A percentile compares a stretch with the other conserved stretches of the same genome.
Evolutionary conservation across 345 rosid species (phyloP).

Genomic region (Jatropha curcas): DNA sequence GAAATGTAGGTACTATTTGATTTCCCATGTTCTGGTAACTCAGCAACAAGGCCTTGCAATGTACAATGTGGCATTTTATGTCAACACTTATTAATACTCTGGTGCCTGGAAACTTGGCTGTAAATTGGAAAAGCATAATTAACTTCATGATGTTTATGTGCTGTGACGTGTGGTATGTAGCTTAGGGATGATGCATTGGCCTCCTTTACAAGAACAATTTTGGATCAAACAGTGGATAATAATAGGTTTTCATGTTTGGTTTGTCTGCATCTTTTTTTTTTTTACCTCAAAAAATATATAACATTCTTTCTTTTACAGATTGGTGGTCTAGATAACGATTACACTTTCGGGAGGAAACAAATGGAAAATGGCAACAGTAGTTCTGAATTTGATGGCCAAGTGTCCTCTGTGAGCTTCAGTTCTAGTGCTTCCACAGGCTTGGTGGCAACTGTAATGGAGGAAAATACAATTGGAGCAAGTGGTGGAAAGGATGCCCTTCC

Average conservation of each 20-base stretch:
- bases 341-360: conserved; percentile 71
- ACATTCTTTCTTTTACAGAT: conserved; percentile 47
- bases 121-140: background rate
- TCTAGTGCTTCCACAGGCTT: conserved; percentile 51
- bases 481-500: conserved; percentile 64
- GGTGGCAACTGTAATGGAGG: conserved; percentile 58
- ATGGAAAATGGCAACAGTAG: conserved; percentile 68
- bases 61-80: background rate
- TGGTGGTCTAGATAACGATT: conserved; percentile 65
- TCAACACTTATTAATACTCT: background rate
- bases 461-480: conserved; percentile 52
- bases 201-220: background rate
- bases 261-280: background rate
- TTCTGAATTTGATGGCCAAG: conserved; percentile 66
- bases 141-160: background rate
- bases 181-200: background rate
- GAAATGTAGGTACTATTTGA: background rate
- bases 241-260: background rate
- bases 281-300: background rate
- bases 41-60: background rate
- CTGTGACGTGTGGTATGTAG: background rate
- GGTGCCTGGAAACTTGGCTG: background rate
- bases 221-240: background rate
- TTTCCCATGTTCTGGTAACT: background rate
- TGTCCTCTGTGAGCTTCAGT: conserved; percentile 52